Evolutionary conservation across 2,329 filamentous ascomycete genomes (phyloP).

Genomic region (Rhynchosporium agropyri): DNA sequence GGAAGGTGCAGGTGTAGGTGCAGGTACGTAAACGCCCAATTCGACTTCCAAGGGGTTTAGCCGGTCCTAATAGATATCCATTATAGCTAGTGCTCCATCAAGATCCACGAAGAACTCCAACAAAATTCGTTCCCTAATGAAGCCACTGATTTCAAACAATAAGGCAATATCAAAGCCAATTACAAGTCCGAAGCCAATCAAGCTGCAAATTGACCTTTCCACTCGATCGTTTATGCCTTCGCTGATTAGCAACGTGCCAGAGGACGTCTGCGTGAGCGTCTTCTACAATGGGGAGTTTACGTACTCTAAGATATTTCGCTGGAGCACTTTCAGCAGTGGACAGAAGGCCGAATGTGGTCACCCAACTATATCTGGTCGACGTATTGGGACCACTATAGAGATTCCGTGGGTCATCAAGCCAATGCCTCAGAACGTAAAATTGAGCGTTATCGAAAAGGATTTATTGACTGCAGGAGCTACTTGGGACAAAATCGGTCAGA

Average conservation of each 20-base stretch:
- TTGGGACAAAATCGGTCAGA: constrained; percentile 25
- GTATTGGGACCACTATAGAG: constrained; percentile 19
- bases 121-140: not conserved
- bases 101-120: not conserved
- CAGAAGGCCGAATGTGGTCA: constrained; percentile 14
- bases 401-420: constrained; percentile 24
- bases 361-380: constrained; percentile 23
- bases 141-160: not conserved
- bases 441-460: too few relatives aligned
- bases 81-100: not conserved
- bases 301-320: constrained; percentile 16
- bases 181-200: constrained; percentile 19
- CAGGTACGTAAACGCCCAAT: not conserved
- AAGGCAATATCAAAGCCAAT: constrained; percentile 13
- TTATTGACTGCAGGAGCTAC: constrained; percentile 7
- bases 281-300: constrained; percentile 29
- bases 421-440: not conserved
- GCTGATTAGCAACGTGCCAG: constrained; percentile 5
- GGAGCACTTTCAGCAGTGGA: constrained; percentile 17
- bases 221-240: constrained; percentile 20
- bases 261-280: constrained; percentile 24
- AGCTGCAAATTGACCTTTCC: constrained; percentile 22
- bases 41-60: not conserved
- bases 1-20: not conserved
- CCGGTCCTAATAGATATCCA: not conserved